Percentiles rank a stretch among this genome's conserved stretches.
Evolutionary conservation across 2,329 filamentous ascomycete species (phyloP).

Genomic region (Lomentospora prolificans): DNA sequence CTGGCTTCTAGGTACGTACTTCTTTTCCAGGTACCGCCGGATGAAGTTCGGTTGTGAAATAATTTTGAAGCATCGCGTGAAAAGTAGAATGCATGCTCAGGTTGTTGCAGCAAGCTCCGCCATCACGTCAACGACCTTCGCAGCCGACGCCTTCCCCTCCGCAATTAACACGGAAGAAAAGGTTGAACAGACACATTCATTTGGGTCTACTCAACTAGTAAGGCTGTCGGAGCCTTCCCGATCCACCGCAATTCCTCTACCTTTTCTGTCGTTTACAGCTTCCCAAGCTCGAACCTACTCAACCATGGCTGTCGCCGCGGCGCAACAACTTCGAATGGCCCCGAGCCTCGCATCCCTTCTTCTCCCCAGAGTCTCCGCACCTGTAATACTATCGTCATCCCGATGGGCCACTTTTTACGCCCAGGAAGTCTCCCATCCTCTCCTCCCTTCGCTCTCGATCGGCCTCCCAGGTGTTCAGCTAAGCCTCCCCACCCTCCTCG

Average conservation of each 20-base stretch:
- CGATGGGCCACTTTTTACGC: slow-evolving; percentile 34
- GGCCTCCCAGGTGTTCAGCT: slow-evolving; percentile 51
- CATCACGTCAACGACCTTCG: background rate
- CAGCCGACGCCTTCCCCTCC: background rate
- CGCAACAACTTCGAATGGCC: slow-evolving; percentile 30
- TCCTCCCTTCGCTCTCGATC: slow-evolving; percentile 45
- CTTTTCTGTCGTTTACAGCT: background rate
- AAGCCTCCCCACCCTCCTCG: slow-evolving; percentile 50
- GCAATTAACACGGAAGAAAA: too few species aligned
- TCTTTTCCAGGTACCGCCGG: slow-evolving; percentile 5
- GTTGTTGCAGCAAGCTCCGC: background rate
- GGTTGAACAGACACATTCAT: background rate
- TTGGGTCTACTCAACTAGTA: background rate
- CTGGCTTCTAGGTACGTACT: slow-evolving; percentile 7
- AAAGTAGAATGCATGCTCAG: background rate
- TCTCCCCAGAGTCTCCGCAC: slow-evolving; percentile 42
- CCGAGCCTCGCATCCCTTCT: slow-evolving; percentile 31
- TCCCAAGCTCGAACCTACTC: background rate
- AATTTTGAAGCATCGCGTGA: slow-evolving; percentile 9
- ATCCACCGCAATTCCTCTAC: background rate
- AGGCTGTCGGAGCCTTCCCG: background rate
- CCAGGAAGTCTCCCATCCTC: slow-evolving; percentile 30
- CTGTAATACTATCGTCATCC: slow-evolving; percentile 29
- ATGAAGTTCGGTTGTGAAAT: slow-evolving; percentile 9
- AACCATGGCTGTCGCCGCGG: slow-evolving; percentile 7